Conservation (phyloP, 352 stramenopile species). For the Globisporangium spinosum region DNA sequence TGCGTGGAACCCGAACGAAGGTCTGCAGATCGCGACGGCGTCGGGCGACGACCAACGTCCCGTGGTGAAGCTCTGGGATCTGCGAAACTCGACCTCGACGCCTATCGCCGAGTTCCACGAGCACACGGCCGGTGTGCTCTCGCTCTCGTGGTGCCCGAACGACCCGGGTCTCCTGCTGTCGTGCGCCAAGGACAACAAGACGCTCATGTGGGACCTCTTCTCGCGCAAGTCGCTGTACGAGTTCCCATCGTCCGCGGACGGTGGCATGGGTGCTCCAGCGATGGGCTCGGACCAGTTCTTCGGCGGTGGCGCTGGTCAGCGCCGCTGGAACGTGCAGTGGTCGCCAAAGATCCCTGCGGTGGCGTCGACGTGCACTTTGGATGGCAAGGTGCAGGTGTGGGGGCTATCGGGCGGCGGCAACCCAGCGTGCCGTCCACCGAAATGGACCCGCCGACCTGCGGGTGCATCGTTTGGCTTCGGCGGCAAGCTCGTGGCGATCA, state of each 20-base stretch:
- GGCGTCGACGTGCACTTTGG: constrained; percentile 94
- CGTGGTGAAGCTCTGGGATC: constrained; percentile 97
- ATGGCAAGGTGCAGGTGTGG: constrained; percentile 96
- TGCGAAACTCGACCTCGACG: constrained; percentile 96
- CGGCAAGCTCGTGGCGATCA: constrained; percentile 91
- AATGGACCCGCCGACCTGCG: constrained; percentile 91
- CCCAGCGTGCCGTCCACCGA: constrained; percentile 86
- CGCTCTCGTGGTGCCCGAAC: constrained; percentile 96
- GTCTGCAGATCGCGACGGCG: constrained; percentile 95
- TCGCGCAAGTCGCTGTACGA: constrained; percentile 93
- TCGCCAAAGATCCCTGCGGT: constrained; percentile 93
- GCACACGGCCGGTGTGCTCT: constrained; percentile 95
- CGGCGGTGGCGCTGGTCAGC: constrained; percentile 64
- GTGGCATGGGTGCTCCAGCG: constrained; percentile 38
- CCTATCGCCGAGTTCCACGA: constrained; percentile 94
- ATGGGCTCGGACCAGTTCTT: constrained; percentile 84
- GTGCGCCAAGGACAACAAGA: constrained; percentile 97
- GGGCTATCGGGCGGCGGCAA: constrained; percentile 75
- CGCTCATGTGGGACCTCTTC: constrained; percentile 97
- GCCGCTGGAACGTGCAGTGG: constrained; percentile 95
- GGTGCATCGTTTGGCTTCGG: constrained; percentile 96
- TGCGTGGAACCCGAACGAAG: constrained; percentile 97
- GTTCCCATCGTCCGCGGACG: constrained; percentile 78
- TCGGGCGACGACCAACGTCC: constrained; percentile 94
- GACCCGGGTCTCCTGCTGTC: constrained; percentile 92